These are phyloP conservation scores for Botrytis hyacinthi DNA, from an alignment of 2,329 filamentous ascomycete species.

Conservation along the genomic window DNA sequence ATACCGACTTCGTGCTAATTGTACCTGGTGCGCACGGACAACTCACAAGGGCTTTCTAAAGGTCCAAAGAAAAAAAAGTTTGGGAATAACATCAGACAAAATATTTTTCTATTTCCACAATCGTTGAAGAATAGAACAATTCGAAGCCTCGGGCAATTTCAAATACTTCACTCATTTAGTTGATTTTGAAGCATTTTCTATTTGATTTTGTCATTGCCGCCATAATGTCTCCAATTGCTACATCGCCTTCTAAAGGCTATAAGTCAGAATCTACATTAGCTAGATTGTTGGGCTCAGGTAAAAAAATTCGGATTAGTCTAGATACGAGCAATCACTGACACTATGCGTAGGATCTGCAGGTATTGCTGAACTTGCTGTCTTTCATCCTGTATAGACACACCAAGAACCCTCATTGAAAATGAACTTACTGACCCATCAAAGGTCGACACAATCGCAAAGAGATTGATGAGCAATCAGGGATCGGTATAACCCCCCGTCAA, in stretches of 20 bases:
- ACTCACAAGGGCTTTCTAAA: constrained; percentile 5
- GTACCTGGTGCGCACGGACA: constrained; percentile 15
- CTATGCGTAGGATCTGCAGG: constrained; percentile 73
- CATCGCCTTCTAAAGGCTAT: constrained; percentile 48
- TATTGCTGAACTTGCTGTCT: constrained; percentile 89
- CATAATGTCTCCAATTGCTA: constrained; percentile 36
- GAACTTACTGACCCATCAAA: constrained; percentile 43
- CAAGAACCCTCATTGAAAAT: constrained; percentile 20
- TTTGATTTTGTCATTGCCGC: constrained; percentile 21
- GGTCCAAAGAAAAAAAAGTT: constrained; percentile 18
- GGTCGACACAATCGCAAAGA: constrained; percentile 98
- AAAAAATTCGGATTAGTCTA: constrained; percentile 15
- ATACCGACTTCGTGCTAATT: background rate
- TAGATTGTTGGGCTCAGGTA: constrained; percentile 90
- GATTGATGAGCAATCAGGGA: constrained; percentile 96
- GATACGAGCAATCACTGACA: constrained; percentile 23
- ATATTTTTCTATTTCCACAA: constrained; percentile 16
- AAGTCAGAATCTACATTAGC: constrained; percentile 89
- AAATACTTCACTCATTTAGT: constrained; percentile 19
- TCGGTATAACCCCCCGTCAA: constrained; percentile 48
- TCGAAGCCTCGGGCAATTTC: background rate
- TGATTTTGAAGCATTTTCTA: constrained; percentile 13
- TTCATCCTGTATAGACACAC: constrained; percentile 69
- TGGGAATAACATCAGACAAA: constrained; percentile 6
- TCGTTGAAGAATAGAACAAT: constrained; percentile 13